phyloP scores from a whole-genome alignment of 2,329 filamentous ascomycete species.

The Sarocladiaceae sp. region DNA sequence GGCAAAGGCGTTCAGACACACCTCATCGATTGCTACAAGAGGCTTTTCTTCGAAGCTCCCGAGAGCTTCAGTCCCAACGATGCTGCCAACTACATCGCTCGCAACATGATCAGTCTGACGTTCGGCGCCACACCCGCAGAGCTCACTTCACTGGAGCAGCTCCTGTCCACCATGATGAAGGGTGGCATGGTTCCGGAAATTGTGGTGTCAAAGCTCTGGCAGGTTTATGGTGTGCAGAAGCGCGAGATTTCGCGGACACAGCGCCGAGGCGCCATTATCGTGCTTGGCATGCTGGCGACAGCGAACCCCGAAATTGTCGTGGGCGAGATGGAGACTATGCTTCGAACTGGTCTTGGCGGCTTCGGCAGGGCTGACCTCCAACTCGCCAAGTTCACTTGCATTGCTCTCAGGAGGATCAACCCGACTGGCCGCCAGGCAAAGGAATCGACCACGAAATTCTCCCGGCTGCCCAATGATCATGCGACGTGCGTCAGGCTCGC shows the following conservation, averaged over 20 bases:
- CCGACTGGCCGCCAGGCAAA: conserved; percentile 77
- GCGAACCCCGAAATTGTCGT: conserved; percentile 91
- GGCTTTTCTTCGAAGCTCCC: conserved; percentile 93
- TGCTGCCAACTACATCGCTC: conserved; percentile 88
- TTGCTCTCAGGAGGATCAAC: conserved; percentile 87
- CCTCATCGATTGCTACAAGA: conserved; percentile 93
- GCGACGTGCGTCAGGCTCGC: conserved; percentile 78
- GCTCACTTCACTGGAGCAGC: conserved; percentile 89
- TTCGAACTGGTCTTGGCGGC: conserved; percentile 80
- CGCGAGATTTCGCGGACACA: conserved; percentile 90
- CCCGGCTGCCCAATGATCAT: conserved; percentile 86
- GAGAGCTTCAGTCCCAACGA: conserved; percentile 84
- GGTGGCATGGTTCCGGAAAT: conserved; percentile 78
- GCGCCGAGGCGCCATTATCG: conserved; percentile 88
- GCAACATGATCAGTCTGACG: conserved; percentile 98
- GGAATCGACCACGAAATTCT: conserved; percentile 63
- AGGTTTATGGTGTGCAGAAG: conserved; percentile 92
- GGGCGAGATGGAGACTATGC: conserved; percentile 90
- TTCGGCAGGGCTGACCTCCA: conserved; percentile 80
- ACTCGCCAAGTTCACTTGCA: conserved; percentile 91
- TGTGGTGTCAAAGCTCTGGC: conserved; percentile 91
- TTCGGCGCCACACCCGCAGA: conserved; percentile 94
- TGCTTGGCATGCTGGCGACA: conserved; percentile 92
- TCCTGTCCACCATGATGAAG: conserved; percentile 97
- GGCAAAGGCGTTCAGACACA: conserved; percentile 97